A percentile compares a stretch with the other conserved stretches of the same genome.
These are phyloP conservation scores for Magnolia officinalis DNA, from an alignment of 164 flowering plant species.

Conservation along the genomic window DNA sequence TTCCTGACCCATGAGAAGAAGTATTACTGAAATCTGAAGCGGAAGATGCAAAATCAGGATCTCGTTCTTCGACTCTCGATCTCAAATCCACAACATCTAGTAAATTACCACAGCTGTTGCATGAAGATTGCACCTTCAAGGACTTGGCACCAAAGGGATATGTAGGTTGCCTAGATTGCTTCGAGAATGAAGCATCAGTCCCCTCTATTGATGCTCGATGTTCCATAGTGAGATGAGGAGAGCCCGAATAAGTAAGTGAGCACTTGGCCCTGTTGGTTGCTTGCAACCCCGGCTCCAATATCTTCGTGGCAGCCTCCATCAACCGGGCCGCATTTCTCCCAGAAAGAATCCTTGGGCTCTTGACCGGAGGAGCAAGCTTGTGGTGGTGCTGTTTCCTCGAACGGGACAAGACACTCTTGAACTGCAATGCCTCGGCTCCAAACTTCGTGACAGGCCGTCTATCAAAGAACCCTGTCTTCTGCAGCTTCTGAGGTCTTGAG, in stretches of 20 bases:
- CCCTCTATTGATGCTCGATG: slow-evolving; percentile 27
- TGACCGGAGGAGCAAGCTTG: slow-evolving; percentile 61
- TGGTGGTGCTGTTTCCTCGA: slow-evolving; percentile 57
- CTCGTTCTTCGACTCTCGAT: slow-evolving; percentile 23
- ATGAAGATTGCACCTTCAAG: slow-evolving; percentile 38
- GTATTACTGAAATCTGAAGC: slow-evolving; percentile 21
- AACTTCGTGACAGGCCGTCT: slow-evolving; percentile 48
- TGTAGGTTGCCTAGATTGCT: slow-evolving; percentile 16
- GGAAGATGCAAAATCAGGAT: slow-evolving; percentile 16
- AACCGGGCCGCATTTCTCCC: slow-evolving; percentile 53
- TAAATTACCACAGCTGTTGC: slow-evolving; percentile 55
- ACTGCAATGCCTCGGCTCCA: slow-evolving; percentile 68
- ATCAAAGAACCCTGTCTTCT: slow-evolving; percentile 61
- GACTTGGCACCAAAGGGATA: slow-evolving; percentile 18
- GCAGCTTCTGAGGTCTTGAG: slow-evolving; percentile 82
- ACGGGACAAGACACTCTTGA: slow-evolving; percentile 50
- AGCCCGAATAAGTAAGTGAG: slow-evolving; percentile 50
- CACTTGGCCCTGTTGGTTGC: slow-evolving; percentile 53
- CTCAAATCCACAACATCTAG: slow-evolving; percentile 26
- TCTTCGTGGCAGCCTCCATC: slow-evolving; percentile 78
- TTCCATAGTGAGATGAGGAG: slow-evolving; percentile 17
- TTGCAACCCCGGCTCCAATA: slow-evolving; percentile 81
- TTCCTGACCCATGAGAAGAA: slow-evolving; percentile 28
- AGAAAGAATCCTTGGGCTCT: slow-evolving; percentile 57
- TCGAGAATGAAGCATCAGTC: slow-evolving; percentile 6